phyloP scores from a whole-genome alignment of 2,329 filamentous ascomycete genomes.

The Fusarium buharicum region DNA sequence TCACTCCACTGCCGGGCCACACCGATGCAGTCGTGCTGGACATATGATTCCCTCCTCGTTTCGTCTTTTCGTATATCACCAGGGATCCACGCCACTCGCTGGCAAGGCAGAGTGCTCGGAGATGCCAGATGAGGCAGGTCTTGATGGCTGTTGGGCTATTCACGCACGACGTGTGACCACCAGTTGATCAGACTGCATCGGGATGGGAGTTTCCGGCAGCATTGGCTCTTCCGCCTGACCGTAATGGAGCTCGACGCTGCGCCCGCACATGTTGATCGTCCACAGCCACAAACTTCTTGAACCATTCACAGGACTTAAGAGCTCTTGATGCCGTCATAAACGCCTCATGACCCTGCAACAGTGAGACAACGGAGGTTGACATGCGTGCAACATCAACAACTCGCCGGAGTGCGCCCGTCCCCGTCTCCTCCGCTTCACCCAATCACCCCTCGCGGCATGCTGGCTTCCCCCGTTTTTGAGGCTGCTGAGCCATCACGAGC shows the following conservation, averaged over 20 bases:
- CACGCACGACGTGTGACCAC: not conserved
- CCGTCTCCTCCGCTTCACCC: not conserved
- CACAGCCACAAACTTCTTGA: constrained; percentile 4
- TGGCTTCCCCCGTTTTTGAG: constrained; percentile 1
- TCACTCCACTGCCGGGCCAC: no score
- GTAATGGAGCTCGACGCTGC: constrained; percentile 5
- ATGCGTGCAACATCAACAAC: constrained; percentile 14
- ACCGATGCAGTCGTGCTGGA: no score
- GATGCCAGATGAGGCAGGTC: not conserved
- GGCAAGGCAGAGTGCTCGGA: constrained; percentile 4
- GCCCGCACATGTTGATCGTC: constrained; percentile 3
- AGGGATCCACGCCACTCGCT: constrained; percentile 7
- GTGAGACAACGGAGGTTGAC: not conserved
- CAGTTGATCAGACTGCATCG: constrained; percentile 8
- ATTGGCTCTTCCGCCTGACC: constrained; percentile 18
- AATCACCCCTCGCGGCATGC: not conserved
- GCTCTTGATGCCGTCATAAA: constrained; percentile 15
- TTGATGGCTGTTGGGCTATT: constrained; percentile 9
- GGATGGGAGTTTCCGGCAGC: constrained; percentile 8
- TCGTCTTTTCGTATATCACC: constrained; percentile 9
- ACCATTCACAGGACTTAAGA: constrained; percentile 8
- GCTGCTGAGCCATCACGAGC: not conserved
- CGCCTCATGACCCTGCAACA: constrained; percentile 6
- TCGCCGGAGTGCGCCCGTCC: not conserved
- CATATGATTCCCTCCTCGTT: constrained; percentile 10